phyloP scores from a whole-genome alignment of 2,329 filamentous ascomycete species.

The Cladosporium sp. region DNA sequence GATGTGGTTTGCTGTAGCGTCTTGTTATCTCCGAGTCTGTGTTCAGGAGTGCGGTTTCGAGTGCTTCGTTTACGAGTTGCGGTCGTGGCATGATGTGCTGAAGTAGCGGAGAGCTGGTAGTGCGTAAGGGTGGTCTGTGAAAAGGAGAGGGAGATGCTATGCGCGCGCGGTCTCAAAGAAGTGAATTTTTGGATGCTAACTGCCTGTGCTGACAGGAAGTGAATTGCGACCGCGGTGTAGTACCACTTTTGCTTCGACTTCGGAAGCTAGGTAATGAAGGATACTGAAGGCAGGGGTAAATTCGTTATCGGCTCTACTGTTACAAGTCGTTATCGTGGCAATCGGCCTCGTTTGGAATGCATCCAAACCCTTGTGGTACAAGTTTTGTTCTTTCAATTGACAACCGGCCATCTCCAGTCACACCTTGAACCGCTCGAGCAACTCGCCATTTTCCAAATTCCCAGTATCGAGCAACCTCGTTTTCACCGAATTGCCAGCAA shows the following conservation, averaged over 20 bases:
- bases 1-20: not conserved
- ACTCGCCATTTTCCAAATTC: conserved; percentile 69
- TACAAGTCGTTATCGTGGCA: not conserved
- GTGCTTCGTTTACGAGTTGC: not conserved
- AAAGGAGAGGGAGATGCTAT: not conserved
- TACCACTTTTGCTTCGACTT: not conserved
- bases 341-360: not conserved
- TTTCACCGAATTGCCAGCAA: conserved; percentile 80
- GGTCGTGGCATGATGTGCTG: not conserved
- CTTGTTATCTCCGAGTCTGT: not conserved
- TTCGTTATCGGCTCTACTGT: not conserved
- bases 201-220: not conserved
- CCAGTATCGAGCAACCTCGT: conserved; percentile 80
- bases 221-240: not conserved
- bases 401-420: not conserved
- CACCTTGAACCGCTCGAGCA: conserved; percentile 21
- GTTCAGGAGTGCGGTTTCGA: not conserved
- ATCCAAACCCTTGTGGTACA: not conserved
- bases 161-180: not conserved
- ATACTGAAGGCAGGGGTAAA: not conserved
- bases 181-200: not conserved
- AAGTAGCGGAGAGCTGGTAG: not conserved
- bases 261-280: not conserved
- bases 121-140: not conserved
- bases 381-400: not conserved